Evolutionary conservation across 169 alveolate genomes (phyloP).

Genomic region (Hepatocystis sp.): DNA sequence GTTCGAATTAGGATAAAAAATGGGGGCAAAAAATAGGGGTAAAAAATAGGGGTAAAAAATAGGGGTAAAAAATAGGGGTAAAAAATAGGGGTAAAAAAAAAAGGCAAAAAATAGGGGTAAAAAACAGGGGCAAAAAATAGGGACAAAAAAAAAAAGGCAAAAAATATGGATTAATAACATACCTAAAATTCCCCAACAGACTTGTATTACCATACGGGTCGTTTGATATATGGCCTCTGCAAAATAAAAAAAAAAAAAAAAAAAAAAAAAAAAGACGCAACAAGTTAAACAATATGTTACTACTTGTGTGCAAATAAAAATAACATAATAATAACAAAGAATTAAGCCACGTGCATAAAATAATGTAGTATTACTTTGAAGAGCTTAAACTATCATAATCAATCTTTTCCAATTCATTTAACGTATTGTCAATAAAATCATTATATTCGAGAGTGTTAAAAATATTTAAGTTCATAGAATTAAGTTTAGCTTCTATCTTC

Average conservation of each 20-base stretch:
- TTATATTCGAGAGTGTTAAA: neutral
- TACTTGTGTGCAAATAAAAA: constrained; percentile 2
- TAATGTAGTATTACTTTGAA: constrained; percentile 3
- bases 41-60: neutral
- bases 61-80: neutral
- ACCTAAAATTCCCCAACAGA: no score
- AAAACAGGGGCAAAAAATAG: no score
- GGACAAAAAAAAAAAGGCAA: no score
- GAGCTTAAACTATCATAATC: neutral
- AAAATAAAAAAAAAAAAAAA: no score
- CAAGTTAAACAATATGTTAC: no score
- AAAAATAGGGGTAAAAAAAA: neutral
- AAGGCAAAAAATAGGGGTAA: neutral
- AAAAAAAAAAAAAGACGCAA: no score
- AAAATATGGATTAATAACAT: no score
- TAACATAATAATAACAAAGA: neutral
- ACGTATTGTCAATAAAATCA: constrained; percentile 4
- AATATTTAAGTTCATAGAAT: neutral
- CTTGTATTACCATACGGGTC: no score
- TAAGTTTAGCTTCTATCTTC: neutral
- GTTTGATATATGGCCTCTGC: no score
- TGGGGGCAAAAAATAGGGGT: neutral
- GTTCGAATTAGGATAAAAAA: neutral
- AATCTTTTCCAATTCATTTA: neutral
- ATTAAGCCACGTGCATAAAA: neutral